Conservation (phyloP, 2,329 filamentous ascomycete species). For the Cladosporium sp. region DNA sequence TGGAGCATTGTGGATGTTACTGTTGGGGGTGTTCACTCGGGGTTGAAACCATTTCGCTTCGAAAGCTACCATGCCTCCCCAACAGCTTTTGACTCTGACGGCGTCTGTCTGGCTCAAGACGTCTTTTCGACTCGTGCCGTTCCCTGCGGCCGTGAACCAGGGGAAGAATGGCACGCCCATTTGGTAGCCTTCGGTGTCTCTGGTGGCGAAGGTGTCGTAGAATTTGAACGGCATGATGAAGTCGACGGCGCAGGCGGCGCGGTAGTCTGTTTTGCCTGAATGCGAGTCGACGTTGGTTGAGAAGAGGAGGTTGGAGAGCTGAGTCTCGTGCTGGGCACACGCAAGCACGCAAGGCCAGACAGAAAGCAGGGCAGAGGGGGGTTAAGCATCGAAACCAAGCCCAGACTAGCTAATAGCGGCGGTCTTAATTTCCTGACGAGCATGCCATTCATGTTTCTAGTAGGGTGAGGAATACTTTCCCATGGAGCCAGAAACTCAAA, state of each 20-base stretch:
- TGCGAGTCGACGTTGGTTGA: conserved; percentile 52
- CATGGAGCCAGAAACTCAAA: no score
- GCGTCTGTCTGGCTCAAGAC: conserved; percentile 58
- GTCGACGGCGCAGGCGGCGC: conserved; percentile 66
- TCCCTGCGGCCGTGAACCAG: conserved; percentile 54
- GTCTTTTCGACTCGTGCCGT: conserved; percentile 53
- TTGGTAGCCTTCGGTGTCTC: conserved; percentile 60
- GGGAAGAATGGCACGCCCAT: conserved; percentile 64
- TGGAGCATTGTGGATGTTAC: not conserved
- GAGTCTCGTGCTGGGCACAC: conserved; percentile 34
- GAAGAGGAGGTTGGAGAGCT: conserved; percentile 58
- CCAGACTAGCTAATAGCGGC: no score
- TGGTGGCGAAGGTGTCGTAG: conserved; percentile 70
- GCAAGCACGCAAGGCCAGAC: no score
- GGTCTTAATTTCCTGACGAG: no score
- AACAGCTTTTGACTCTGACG: conserved; percentile 67
- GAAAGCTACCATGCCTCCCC: conserved; percentile 71
- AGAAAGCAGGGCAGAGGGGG: no score
- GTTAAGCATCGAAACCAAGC: no score
- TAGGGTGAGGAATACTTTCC: no score
- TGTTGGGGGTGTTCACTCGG: not conserved
- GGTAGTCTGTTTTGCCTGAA: conserved; percentile 51
- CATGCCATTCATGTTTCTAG: no score
- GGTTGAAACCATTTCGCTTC: conserved; percentile 56
- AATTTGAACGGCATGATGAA: conserved; percentile 63